Percentiles rank a stretch among this genome's conserved stretches.
Evolutionary conservation across 768 basidiomycete species (phyloP).

Genomic region (Pleurotus giganteus): DNA sequence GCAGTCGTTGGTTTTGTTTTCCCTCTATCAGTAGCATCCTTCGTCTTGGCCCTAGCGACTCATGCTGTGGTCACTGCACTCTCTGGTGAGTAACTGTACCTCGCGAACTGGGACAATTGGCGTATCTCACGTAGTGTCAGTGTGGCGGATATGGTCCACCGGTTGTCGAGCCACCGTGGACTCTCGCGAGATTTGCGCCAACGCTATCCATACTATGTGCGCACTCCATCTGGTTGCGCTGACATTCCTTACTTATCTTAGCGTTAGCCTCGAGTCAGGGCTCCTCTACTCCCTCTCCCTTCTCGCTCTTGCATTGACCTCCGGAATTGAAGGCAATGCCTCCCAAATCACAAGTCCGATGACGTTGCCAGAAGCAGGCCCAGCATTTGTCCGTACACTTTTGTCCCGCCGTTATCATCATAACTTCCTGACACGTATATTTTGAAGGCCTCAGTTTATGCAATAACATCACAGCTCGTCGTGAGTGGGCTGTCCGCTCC

Average conservation of each 20-base stretch:
- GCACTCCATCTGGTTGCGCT: too few relatives aligned
- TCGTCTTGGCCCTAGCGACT: neutral
- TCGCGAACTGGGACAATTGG: neutral
- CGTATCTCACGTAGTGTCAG: too few relatives aligned
- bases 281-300: neutral
- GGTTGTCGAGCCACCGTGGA: too few relatives aligned
- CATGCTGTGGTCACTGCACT: neutral
- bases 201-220: neutral
- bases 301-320: neutral
- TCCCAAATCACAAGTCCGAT: neutral
- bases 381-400: conserved; percentile 1
- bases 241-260: too few relatives aligned
- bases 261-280: neutral
- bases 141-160: too few relatives aligned
- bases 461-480: conserved; percentile 2
- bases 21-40: neutral
- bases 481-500: neutral
- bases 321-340: neutral
- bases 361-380: neutral
- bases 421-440: neutral
- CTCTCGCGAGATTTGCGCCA: too few relatives aligned
- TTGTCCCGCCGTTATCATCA: neutral
- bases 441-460: neutral
- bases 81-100: neutral
- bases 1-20: conserved; percentile 3